Evolutionary conservation across 2,329 filamentous ascomycete species (phyloP), one percentile per base, ranked within the genome.

Genomic region (Alternaria sp.): DNA sequence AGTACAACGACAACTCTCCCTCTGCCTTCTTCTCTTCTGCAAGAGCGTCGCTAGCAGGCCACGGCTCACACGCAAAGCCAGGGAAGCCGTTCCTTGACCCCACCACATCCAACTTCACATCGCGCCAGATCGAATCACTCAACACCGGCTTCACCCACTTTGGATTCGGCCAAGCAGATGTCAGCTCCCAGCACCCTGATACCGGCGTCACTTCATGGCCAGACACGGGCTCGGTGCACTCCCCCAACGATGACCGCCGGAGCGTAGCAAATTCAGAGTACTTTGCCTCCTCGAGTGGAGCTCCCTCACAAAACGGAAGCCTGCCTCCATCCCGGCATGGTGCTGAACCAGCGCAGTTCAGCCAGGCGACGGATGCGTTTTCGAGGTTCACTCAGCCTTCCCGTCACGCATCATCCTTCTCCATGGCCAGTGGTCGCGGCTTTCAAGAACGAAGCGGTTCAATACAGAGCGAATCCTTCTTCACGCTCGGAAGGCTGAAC

Each of bases 291-390:
- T 74, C 74, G 2, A 82, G 81, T 46, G 78, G 78, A 46, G 76
- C 79, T 17, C 72, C 79, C 3, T 83, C 85, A n/a, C 80, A 84
- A 59, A 86, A 86, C 57, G 77, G 79, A 40, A 86, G 81, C 71
- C 76, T 85, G 45, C 84, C 86, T 42, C 81, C 85, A 2, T 86
- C 86, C 34, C 81, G 84, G 46, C 82, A 85, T 54, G 77, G 79
- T 10, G 77, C 77, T 14, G 77, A 82, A 44, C 73, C 74, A 24
- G 62, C 74, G 5, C 71, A 72, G 31, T 79, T 74, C 49, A 62
- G 67, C n/a, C 71, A 75, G 37, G 61, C 63, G 14, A 42, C 62
- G 7, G 74, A 78, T 31, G 61, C 63, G 0, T 76, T 70, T 41
- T 54, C 72, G 21, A 70, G 72, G 41, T 69, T 66, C 42, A 52